A percentile compares a stretch with the other conserved stretches of the same genome.
Evolutionary conservation across 1,284 basidiomycete species (phyloP).

Genomic region (Apiotrichum laibachii): DNA sequence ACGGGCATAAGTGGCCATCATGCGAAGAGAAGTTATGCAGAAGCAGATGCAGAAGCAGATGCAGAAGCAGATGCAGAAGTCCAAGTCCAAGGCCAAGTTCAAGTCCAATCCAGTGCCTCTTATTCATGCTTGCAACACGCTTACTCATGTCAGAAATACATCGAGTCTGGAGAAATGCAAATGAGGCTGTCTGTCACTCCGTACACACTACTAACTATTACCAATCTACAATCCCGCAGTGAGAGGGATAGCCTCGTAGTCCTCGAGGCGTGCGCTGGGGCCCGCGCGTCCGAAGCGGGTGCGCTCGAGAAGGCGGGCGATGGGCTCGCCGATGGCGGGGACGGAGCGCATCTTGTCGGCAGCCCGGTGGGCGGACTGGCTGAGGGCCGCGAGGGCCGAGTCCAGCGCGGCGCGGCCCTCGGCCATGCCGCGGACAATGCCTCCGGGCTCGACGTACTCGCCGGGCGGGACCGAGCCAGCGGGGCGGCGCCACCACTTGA

Average conservation of each 20-base stretch:
- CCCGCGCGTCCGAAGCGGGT: slow-evolving; percentile 19
- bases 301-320: slow-evolving; percentile 19
- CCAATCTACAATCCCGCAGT: slow-evolving; percentile 3
- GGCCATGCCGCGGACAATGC: slow-evolving; percentile 32
- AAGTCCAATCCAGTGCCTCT: too few species aligned
- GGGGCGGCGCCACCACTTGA: slow-evolving; percentile 82
- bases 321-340: slow-evolving; percentile 13
- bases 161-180: too few species aligned
- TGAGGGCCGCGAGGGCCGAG: background rate
- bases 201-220: too few species aligned
- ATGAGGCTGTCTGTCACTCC: too few species aligned
- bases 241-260: slow-evolving; percentile 43
- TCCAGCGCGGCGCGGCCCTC: slow-evolving; percentile 20
- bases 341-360: slow-evolving; percentile 14
- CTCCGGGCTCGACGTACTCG: slow-evolving; percentile 52
- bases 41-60: too few species aligned
- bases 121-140: too few species aligned
- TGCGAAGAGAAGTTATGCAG: too few species aligned
- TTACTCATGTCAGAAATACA: too few species aligned
- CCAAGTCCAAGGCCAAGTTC: too few species aligned
- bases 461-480: slow-evolving; percentile 65
- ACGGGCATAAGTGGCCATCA: too few species aligned
- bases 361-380: slow-evolving; percentile 12
- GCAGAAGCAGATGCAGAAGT: too few species aligned
- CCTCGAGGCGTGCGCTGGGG: slow-evolving; percentile 15